phyloP scores from a whole-genome alignment of 257 asterid species.

The Fraxinus pennsylvanica region DNA sequence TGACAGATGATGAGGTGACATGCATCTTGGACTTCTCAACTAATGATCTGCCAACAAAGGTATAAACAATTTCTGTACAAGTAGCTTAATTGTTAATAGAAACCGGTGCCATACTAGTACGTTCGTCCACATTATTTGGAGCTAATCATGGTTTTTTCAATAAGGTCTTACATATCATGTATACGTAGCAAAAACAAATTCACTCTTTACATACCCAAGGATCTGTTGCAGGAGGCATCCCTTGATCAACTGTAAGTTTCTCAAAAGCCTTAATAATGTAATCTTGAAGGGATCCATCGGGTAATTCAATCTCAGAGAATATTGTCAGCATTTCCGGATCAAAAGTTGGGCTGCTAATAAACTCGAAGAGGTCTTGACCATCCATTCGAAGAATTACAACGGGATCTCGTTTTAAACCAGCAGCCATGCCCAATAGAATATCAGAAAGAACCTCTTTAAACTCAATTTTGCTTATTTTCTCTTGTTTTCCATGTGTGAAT shows the following conservation, averaged over 20 bases:
- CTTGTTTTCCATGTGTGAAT: conserved; percentile 76
- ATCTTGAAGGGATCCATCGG: conserved; percentile 61
- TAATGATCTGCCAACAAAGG: too few species aligned
- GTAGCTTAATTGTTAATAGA: too few species aligned
- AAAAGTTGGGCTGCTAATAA: conserved; percentile 46
- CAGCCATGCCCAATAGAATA: conserved; percentile 89
- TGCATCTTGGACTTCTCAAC: too few species aligned
- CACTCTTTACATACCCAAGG: conserved; percentile 62
- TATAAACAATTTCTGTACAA: too few species aligned
- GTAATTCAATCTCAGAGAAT: conserved; percentile 49
- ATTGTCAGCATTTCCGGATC: conserved; percentile 65
- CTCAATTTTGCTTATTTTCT: conserved; percentile 65
- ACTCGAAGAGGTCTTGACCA: conserved; percentile 82
- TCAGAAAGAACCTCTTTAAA: conserved; percentile 82
- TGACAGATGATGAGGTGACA: too few species aligned
- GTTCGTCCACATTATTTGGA: too few species aligned
- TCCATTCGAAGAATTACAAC: conserved; percentile 90
- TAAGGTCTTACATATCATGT: too few species aligned
- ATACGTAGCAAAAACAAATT: too few species aligned
- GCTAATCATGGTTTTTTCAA: too few species aligned
- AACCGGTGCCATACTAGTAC: too few species aligned
- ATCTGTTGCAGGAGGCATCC: conserved; percentile 94
- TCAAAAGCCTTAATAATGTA: conserved; percentile 60
- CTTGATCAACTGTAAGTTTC: conserved; percentile 84
- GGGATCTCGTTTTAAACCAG: conserved; percentile 89